Conservation (phyloP, 305 asterid genomes). For the Rubia peregrina region DNA sequence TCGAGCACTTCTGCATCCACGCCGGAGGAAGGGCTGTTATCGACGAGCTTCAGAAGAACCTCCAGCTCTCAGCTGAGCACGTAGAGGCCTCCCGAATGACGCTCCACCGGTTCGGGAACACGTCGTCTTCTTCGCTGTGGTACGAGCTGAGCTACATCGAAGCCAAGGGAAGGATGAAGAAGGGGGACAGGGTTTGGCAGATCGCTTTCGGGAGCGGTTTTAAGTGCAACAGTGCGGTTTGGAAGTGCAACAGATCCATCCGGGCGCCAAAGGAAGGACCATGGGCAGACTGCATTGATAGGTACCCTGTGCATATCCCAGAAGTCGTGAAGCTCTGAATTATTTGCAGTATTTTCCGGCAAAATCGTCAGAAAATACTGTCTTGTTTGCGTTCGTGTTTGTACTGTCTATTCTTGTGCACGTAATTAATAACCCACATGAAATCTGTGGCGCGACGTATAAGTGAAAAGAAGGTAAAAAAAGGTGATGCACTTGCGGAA, state of each 20-base stretch:
- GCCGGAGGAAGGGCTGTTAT: conserved; percentile 87
- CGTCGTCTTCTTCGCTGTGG: conserved; percentile 77
- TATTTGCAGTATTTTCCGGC: conserved; percentile 6
- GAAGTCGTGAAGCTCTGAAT: conserved; percentile 64
- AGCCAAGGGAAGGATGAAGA: conserved; percentile 65
- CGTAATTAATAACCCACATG: not conserved
- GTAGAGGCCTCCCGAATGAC: conserved; percentile 90
- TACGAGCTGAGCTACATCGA: conserved; percentile 65
- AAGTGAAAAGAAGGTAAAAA: too few relatives aligned
- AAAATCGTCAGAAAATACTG: conserved; percentile 10
- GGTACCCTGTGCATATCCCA: conserved; percentile 73
- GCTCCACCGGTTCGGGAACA: conserved; percentile 64
- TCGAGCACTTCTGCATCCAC: conserved; percentile 80
- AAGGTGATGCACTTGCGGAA: conserved; percentile 12
- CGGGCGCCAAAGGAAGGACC: conserved; percentile 50
- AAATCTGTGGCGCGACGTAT: not conserved
- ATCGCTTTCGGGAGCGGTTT: conserved; percentile 75
- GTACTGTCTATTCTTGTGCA: not conserved
- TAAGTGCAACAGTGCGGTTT: conserved; percentile 76
- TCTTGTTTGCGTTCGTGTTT: not conserved
- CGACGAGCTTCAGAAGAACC: conserved; percentile 75
- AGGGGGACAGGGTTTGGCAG: conserved; percentile 70
- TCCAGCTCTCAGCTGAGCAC: conserved; percentile 62
- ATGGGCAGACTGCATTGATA: conserved; percentile 60
- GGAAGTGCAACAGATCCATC: conserved; percentile 67